Conservation (phyloP, 1,139 yeast genomes). For the Zygosaccharomyces sapae region DNA sequence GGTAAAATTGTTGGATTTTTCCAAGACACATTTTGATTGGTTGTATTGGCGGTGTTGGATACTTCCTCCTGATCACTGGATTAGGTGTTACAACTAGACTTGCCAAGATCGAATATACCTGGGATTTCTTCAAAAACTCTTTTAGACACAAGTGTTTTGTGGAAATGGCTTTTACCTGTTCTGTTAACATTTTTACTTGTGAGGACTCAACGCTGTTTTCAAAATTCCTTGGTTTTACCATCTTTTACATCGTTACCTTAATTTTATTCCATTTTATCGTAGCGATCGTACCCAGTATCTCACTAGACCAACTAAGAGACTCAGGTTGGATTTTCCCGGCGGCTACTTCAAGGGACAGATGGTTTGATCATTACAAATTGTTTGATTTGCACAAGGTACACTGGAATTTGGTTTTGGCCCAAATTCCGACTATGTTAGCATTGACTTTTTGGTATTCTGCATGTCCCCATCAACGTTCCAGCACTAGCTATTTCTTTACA, state of each 20-base stretch:
- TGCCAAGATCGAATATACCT: slow-evolving; percentile 65
- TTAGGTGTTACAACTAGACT: slow-evolving; percentile 81
- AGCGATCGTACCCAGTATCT: slow-evolving; percentile 60
- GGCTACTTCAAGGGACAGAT: slow-evolving; percentile 63
- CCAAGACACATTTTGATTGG: slow-evolving; percentile 96
- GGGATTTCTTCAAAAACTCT: slow-evolving; percentile 49
- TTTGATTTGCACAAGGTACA: slow-evolving; percentile 69
- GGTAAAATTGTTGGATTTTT: slow-evolving; percentile 91
- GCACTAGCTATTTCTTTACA: slow-evolving; percentile 90
- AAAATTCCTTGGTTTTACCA: slow-evolving; percentile 79
- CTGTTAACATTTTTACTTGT: slow-evolving; percentile 56
- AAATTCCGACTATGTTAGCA: slow-evolving; percentile 91
- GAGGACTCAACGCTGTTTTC: slow-evolving; percentile 57
- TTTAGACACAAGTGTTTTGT: slow-evolving; percentile 41
- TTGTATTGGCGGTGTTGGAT: slow-evolving; percentile 98
- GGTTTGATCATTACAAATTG: slow-evolving; percentile 79
- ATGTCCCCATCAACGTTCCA: slow-evolving; percentile 96
- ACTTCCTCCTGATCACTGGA: slow-evolving; percentile 84
- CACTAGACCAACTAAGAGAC: slow-evolving; percentile 56
- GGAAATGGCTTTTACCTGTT: slow-evolving; percentile 75
- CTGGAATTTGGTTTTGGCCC: slow-evolving; percentile 63
- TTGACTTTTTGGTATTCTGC: slow-evolving; percentile 91
- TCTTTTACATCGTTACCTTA: slow-evolving; percentile 72
- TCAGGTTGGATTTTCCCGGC: slow-evolving; percentile 75
- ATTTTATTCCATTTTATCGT: slow-evolving; percentile 64